Conservation (phyloP, 331 rosid genomes). For the Rosa hybrid region DNA sequence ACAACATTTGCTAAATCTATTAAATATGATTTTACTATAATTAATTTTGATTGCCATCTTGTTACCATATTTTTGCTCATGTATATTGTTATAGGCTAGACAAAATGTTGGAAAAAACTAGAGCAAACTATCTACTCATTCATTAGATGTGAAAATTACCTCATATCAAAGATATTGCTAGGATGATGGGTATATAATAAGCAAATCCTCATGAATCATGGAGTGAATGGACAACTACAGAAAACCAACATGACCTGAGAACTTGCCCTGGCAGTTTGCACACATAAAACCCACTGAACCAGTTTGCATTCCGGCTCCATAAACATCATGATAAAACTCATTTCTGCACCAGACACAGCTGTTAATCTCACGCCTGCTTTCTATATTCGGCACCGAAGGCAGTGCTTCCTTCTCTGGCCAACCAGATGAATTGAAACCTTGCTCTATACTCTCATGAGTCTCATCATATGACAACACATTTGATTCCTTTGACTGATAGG, state of each 20-base stretch:
- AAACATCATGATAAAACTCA: conserved; percentile 31
- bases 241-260: conserved; percentile 24
- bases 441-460: conserved; percentile 10
- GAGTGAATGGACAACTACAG: conserved; percentile 8
- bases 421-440: conserved; percentile 26
- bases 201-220: conserved; percentile 9
- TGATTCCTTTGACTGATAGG: conserved; percentile 22
- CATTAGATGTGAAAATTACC: conserved; percentile 23
- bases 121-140: not conserved
- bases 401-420: conserved; percentile 31
- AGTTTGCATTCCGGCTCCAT: conserved; percentile 20
- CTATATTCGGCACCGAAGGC: conserved; percentile 24
- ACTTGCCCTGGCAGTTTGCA: conserved; percentile 40
- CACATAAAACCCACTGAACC: conserved; percentile 42
- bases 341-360: conserved; percentile 38
- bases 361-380: conserved; percentile 16
- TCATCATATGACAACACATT: conserved; percentile 22
- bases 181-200: conserved; percentile 7
- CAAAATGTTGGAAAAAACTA: not conserved
- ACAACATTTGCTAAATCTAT: not conserved
- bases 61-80: not conserved
- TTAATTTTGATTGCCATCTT: not conserved
- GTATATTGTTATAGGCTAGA: not conserved
- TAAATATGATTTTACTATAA: not conserved
- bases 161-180: conserved; percentile 1